Percentiles rank a stretch among this genome's conserved stretches.
Conservation (phyloP, 331 rosid species). For the Stylosanthes scabra region DNA sequence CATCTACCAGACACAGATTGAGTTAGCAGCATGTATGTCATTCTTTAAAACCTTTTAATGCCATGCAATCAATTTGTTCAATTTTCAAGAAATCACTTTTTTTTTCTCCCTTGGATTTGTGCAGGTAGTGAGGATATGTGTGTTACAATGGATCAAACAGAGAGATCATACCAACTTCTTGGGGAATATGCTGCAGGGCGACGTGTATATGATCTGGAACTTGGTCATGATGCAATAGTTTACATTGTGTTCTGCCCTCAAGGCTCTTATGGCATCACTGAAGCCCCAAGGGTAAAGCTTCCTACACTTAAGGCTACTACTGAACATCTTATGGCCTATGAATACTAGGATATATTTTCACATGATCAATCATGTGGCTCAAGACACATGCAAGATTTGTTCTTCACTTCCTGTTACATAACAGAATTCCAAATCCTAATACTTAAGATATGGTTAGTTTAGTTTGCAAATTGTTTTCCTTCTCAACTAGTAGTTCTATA, state of each 20-base stretch:
- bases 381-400: background rate
- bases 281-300: constrained; percentile 76
- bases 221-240: constrained; percentile 52
- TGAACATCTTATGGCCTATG: constrained; percentile 58
- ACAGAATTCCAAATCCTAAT: background rate
- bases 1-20: constrained; percentile 86
- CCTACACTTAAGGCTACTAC: constrained; percentile 78
- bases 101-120: constrained; percentile 1
- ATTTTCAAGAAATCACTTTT: constrained; percentile 16
- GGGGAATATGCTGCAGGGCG: constrained; percentile 93
- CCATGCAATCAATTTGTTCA: background rate
- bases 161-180: constrained; percentile 86
- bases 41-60: background rate
- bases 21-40: constrained; percentile 88
- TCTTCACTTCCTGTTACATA: background rate
- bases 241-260: constrained; percentile 68
- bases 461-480: no score
- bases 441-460: no score
- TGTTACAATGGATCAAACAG: constrained; percentile 85
- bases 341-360: constrained; percentile 27
- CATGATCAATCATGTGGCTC: background rate
- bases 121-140: constrained; percentile 82
- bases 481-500: no score
- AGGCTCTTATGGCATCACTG: constrained; percentile 48
- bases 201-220: constrained; percentile 66